A percentile compares a stretch with the other conserved stretches of the same genome.
Conservation (phyloP, 192 early-diverging fungal species). For the Backusella psychrophila region DNA sequence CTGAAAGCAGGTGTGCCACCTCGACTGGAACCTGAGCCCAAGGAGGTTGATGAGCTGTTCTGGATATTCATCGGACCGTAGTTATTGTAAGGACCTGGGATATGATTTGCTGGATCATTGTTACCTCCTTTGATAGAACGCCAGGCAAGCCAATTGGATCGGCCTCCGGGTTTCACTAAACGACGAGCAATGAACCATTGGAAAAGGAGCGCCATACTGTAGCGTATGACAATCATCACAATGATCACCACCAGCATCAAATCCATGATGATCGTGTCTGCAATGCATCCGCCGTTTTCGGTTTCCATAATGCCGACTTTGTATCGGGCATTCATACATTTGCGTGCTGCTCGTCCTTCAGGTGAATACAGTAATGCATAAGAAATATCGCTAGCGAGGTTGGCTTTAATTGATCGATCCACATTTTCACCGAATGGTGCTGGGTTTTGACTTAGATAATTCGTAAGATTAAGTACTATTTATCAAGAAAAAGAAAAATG, state of each 20-base stretch:
- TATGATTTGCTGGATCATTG: slow-evolving; percentile 32
- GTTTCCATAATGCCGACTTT: slow-evolving; percentile 54
- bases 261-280: slow-evolving; percentile 53
- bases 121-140: slow-evolving; percentile 41
- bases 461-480: slow-evolving; percentile 37
- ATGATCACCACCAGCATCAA: slow-evolving; percentile 55
- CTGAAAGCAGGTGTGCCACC: slow-evolving; percentile 12
- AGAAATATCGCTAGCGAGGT: slow-evolving; percentile 22
- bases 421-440: slow-evolving; percentile 14
- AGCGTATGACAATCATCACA: slow-evolving; percentile 57
- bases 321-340: slow-evolving; percentile 48
- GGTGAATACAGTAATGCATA: slow-evolving; percentile 22
- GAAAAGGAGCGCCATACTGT: slow-evolving; percentile 61
- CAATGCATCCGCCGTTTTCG: slow-evolving; percentile 60
- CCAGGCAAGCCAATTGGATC: slow-evolving; percentile 51
- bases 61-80: slow-evolving; percentile 15
- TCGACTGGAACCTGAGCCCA: slow-evolving; percentile 10
- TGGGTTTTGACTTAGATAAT: slow-evolving; percentile 10
- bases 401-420: slow-evolving; percentile 4
- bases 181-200: slow-evolving; percentile 59
- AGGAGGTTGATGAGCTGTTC: slow-evolving; percentile 9
- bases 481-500: slow-evolving; percentile 13
- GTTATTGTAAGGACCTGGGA: slow-evolving; percentile 32
- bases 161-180: slow-evolving; percentile 47
- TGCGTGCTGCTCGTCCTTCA: slow-evolving; percentile 29